These are phyloP conservation scores for Curvularia sp. DNA, from an alignment of 2,329 filamentous ascomycete genomes.

Conservation along the genomic window DNA sequence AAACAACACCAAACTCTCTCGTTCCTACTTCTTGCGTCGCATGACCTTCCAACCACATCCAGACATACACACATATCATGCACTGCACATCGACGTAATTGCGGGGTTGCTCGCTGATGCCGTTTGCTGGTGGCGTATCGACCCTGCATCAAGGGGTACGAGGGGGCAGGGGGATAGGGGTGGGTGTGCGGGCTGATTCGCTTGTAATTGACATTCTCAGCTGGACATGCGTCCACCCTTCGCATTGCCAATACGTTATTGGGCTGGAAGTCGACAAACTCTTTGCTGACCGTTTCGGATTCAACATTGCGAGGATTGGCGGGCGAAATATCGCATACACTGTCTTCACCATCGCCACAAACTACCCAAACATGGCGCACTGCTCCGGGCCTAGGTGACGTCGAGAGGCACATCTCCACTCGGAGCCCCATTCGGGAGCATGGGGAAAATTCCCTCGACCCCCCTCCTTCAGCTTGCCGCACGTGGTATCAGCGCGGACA, in stretches of 20 bases:
- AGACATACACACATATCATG: neutral
- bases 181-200: constrained; percentile 7
- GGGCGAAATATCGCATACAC: constrained; percentile 7
- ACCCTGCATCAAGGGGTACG: constrained; percentile 11
- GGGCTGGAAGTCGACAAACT: constrained; percentile 1
- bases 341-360: constrained; percentile 2
- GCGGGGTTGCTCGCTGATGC: constrained; percentile 12
- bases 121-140: constrained; percentile 10
- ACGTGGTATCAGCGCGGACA: constrained; percentile 1
- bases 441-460: neutral
- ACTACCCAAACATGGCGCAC: constrained; percentile 22
- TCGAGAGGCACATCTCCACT: constrained; percentile 5
- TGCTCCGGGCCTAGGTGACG: constrained; percentile 20
- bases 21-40: neutral
- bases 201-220: neutral
- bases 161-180: constrained; percentile 6
- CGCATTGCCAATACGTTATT: neutral
- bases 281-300: constrained; percentile 17
- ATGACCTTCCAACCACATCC: neutral
- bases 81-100: constrained; percentile 6
- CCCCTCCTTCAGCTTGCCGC: constrained; percentile 9
- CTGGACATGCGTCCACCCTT: constrained; percentile 2
- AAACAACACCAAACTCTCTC: too few relatives aligned
- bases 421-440: neutral
- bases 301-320: constrained; percentile 23